These are phyloP conservation scores for Sporobolus alterniflorus DNA, from an alignment of 202 grass and related monocot genomes.

Conservation along the genomic window DNA sequence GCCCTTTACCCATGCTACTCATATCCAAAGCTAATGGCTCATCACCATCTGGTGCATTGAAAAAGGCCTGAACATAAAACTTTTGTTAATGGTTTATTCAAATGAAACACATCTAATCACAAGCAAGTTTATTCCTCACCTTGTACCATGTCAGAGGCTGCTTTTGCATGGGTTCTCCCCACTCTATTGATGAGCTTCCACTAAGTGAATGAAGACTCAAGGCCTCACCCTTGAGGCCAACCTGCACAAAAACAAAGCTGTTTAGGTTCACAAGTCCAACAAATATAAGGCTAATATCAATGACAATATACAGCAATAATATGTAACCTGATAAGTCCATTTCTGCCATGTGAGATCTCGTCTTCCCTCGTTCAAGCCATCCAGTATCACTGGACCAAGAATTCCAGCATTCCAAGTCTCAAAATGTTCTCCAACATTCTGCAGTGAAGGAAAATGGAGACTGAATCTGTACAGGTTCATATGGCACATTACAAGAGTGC, in stretches of 20 bases:
- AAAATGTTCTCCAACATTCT: conserved; percentile 98
- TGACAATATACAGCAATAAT: neutral
- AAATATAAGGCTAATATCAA: conserved; percentile 3
- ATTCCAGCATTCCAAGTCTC: conserved; percentile 99
- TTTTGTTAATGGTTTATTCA: neutral
- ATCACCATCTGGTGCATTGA: conserved; percentile 87
- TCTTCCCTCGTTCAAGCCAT: conserved; percentile 93
- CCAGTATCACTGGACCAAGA: conserved; percentile 86
- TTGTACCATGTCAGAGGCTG: conserved; percentile 97
- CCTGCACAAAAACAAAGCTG: conserved; percentile 44
- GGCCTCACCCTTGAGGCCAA: conserved; percentile 92
- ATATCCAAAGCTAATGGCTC: conserved; percentile 98
- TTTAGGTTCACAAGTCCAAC: conserved; percentile 6
- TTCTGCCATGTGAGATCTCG: conserved; percentile 98
- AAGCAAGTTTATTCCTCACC: conserved; percentile 38
- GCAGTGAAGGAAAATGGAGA: conserved; percentile 30
- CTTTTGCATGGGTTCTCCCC: conserved; percentile 81
- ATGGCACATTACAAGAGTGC: neutral
- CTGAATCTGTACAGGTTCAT: neutral
- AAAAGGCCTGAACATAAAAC: conserved; percentile 71
- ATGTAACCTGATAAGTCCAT: conserved; percentile 90
- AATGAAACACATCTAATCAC: conserved; percentile 10
- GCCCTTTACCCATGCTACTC: conserved; percentile 96
- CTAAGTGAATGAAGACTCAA: conserved; percentile 84
- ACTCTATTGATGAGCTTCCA: conserved; percentile 91